Evolutionary conservation across 371 early-diverging fungal genomes (phyloP).

Genomic region (Haplosporangium sp.): DNA sequence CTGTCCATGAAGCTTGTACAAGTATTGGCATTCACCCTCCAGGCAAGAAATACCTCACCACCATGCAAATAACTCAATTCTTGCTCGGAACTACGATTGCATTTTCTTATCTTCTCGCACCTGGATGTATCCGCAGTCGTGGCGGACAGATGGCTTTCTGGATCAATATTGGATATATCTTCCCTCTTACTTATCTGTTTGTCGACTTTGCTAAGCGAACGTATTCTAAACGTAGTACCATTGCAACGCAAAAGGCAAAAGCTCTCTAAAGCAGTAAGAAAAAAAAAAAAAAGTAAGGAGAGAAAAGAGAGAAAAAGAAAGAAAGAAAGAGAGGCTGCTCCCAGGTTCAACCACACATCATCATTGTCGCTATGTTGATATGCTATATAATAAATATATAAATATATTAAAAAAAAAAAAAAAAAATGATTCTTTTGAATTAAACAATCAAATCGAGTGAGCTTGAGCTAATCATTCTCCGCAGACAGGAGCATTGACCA

Average conservation of each 20-base stretch:
- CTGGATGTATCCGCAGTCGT: slow-evolving; percentile 71
- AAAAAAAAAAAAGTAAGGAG: too few species aligned
- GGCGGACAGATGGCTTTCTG: slow-evolving; percentile 75
- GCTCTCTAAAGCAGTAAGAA: too few species aligned
- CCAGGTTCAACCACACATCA: too few species aligned
- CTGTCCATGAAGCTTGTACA: slow-evolving; percentile 63
- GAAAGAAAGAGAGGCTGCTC: too few species aligned
- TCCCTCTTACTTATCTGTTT: slow-evolving; percentile 85
- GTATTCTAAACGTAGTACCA: slow-evolving; percentile 58
- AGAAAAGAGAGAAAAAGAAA: too few species aligned
- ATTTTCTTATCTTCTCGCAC: slow-evolving; percentile 73
- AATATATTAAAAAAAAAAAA: too few species aligned
- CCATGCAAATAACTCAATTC: slow-evolving; percentile 92
- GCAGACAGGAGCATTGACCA: too few species aligned
- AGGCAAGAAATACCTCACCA: slow-evolving; percentile 87
- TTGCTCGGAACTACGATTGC: slow-evolving; percentile 81
- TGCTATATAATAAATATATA: too few species aligned
- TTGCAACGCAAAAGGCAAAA: neutral
- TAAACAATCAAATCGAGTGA: too few species aligned
- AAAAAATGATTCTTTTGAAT: too few species aligned
- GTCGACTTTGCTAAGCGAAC: slow-evolving; percentile 80
- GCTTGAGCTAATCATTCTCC: too few species aligned
- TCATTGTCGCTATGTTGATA: too few species aligned
- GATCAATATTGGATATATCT: slow-evolving; percentile 80
- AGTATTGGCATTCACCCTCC: slow-evolving; percentile 83